Percentiles rank a stretch among this genome's conserved stretches.
These are phyloP conservation scores for Pestalotiopsis fici DNA, from an alignment of 2,329 filamentous ascomycete genomes.

Conservation along the genomic window DNA sequence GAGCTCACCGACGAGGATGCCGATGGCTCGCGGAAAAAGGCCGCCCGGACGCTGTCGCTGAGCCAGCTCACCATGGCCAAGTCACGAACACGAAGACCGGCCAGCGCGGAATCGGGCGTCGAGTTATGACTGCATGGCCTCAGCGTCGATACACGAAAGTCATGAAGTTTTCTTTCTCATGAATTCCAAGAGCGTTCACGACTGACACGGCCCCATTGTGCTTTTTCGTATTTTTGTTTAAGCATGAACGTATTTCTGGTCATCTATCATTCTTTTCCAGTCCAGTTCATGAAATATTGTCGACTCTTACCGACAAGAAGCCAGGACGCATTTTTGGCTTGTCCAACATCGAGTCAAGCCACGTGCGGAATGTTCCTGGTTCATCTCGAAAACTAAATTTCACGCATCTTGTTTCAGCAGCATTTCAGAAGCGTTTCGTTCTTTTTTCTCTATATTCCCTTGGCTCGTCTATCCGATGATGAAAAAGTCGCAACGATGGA, in stretches of 20 bases:
- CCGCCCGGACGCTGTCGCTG: conserved; percentile 65
- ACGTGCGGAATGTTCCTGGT: not conserved
- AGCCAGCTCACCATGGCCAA: conserved; percentile 58
- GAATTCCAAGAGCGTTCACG: not conserved
- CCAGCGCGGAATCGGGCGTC: conserved; percentile 18
- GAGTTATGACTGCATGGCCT: conserved; percentile 33
- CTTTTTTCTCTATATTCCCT: not conserved
- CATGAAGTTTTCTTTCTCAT: not conserved
- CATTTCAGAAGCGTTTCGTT: not conserved
- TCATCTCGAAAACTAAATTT: not conserved
- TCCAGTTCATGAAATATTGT: no score
- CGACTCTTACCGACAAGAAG: no score
- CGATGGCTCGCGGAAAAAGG: conserved; percentile 45
- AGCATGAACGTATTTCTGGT: not conserved
- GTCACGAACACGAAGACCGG: conserved; percentile 21
- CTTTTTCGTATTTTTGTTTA: not conserved
- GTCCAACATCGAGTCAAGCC: not conserved
- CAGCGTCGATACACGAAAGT: not conserved
- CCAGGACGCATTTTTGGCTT: not conserved
- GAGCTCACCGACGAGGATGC: conserved; percentile 40
- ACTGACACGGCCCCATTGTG: not conserved
- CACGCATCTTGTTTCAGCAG: not conserved
- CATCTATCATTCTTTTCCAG: no score
- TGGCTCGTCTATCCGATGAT: not conserved
- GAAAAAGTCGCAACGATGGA: not conserved